A percentile compares a stretch with the other conserved stretches of the same genome.
Evolutionary conservation across 345 rosid genomes (phyloP).

Genomic region (Corymbia maculata): DNA sequence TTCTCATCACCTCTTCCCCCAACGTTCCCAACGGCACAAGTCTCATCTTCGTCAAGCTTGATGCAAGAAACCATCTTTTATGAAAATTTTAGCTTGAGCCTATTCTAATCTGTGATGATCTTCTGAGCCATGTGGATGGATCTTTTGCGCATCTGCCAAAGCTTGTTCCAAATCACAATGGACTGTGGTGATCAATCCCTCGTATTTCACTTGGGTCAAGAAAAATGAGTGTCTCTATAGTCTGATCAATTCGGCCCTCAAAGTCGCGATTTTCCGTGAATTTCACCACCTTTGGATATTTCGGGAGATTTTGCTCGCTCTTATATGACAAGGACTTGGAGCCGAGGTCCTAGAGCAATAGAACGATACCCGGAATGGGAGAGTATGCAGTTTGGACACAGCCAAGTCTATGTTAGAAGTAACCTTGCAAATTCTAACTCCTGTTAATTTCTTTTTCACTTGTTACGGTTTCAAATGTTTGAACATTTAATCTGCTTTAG

Average conservation of each 20-base stretch:
- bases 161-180: neutral
- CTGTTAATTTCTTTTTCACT: too few species aligned
- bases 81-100: neutral
- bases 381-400: too few species aligned
- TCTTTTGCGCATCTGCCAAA: neutral
- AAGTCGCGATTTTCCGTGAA: neutral
- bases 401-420: too few species aligned
- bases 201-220: neutral
- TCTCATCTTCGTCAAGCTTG: neutral
- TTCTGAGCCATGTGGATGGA: neutral
- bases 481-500: too few species aligned
- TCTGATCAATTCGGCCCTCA: neutral
- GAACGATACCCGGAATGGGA: too few species aligned
- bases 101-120: too few species aligned
- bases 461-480: too few species aligned
- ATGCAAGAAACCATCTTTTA: too few species aligned
- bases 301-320: neutral
- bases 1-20: neutral
- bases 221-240: too few species aligned
- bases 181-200: neutral
- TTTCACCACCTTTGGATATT: neutral
- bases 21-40: neutral
- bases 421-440: too few species aligned
- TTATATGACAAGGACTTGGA: neutral
- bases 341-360: too few species aligned